These are phyloP conservation scores for Silene noctiflora DNA, from an alignment of 179 eudicot genomes.

Conservation along the genomic window DNA sequence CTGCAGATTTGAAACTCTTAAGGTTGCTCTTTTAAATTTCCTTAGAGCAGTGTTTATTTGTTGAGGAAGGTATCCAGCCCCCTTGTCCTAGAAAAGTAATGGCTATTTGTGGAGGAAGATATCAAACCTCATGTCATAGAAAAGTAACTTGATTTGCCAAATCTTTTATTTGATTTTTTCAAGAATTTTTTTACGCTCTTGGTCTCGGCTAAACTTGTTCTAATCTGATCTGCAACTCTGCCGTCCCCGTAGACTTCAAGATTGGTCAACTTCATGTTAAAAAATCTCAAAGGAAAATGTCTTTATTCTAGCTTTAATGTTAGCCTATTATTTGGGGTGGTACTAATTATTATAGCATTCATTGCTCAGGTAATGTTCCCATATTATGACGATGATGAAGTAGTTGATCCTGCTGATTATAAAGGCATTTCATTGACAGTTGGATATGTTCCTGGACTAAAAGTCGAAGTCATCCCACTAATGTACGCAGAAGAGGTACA, in stretches of 20 bases:
- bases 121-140: not conserved
- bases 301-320: not conserved
- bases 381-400: slow-evolving; percentile 20
- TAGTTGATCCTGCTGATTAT: slow-evolving; percentile 2
- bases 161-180: not conserved
- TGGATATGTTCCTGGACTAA: slow-evolving; percentile 81
- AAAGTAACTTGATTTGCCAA: not conserved
- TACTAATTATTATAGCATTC: not conserved
- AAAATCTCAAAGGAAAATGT: not conserved
- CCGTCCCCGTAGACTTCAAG: not conserved
- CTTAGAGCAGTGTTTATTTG: too few species aligned
- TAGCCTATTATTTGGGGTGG: not conserved
- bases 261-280: not conserved
- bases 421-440: slow-evolving; percentile 58
- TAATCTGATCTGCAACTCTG: not conserved
- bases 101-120: too few species aligned
- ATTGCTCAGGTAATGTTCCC: slow-evolving; percentile 41
- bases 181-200: too few species aligned
- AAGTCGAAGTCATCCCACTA: slow-evolving; percentile 51
- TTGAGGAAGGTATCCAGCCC: too few species aligned
- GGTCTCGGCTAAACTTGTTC: not conserved
- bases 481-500: slow-evolving; percentile 32
- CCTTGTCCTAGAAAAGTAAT: too few species aligned
- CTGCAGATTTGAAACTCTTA: too few species aligned
- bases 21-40: too few species aligned